Evolutionary conservation across 768 basidiomycete species (phyloP).

Genomic region (Boletus huronensis): DNA sequence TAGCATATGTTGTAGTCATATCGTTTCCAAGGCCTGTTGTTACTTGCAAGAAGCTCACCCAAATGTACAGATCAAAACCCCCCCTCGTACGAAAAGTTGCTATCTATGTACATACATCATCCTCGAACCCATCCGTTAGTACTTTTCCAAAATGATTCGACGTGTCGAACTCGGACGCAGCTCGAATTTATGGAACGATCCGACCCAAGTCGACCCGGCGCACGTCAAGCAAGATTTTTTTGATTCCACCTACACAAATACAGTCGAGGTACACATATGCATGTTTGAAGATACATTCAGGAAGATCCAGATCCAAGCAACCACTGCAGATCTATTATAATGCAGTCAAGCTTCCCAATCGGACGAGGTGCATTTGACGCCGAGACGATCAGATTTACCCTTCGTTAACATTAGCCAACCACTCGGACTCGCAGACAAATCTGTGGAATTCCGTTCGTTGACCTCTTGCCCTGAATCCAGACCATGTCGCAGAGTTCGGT

Average conservation of each 20-base stretch:
- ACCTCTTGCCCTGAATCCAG: background rate
- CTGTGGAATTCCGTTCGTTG: background rate
- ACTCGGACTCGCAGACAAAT: too few species aligned
- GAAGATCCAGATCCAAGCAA: background rate
- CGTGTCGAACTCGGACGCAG: too few species aligned
- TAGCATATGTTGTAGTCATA: slow-evolving; percentile 9
- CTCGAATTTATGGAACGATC: too few species aligned
- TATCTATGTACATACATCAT: background rate
- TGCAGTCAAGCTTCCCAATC: background rate
- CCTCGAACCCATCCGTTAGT: too few species aligned
- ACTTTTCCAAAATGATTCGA: too few species aligned
- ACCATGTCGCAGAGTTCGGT: too few species aligned
- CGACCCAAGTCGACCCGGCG: background rate
- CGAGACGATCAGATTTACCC: background rate
- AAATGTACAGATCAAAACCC: background rate
- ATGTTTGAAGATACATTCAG: too few species aligned
- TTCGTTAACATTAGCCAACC: too few species aligned
- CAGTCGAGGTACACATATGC: background rate
- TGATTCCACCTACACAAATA: background rate
- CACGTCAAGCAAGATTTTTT: background rate
- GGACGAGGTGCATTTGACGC: too few species aligned
- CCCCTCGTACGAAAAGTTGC: background rate
- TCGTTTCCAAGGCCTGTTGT: background rate
- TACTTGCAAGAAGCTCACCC: background rate
- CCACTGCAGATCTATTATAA: background rate